Percentiles rank a stretch among this genome's conserved stretches.
Evolutionary conservation across 1,284 basidiomycete genomes (phyloP).

Genomic region (Laetiporus sulphureus): DNA sequence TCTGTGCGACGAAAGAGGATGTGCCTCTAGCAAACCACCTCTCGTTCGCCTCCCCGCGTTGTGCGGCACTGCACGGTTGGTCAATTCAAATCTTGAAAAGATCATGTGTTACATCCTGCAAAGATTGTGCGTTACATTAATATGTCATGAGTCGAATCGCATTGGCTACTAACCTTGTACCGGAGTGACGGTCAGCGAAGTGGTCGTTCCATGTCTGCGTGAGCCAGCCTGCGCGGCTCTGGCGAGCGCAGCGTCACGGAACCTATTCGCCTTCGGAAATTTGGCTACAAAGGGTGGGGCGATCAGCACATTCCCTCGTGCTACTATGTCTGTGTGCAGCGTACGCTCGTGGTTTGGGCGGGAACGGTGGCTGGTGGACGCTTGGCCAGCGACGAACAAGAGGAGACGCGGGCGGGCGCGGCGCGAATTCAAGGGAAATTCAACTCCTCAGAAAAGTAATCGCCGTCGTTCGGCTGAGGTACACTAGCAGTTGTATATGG

Average conservation of each 20-base stretch:
- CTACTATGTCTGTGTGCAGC: slow-evolving; percentile 20
- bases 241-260: slow-evolving; percentile 79
- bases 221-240: slow-evolving; percentile 57
- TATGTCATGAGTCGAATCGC: slow-evolving; percentile 3
- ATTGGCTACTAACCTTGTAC: slow-evolving; percentile 68
- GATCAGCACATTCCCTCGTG: slow-evolving; percentile 4
- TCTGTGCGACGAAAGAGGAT: slow-evolving; percentile 77
- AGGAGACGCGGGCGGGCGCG: slow-evolving; percentile 24
- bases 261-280: slow-evolving; percentile 93
- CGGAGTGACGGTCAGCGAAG: slow-evolving; percentile 91
- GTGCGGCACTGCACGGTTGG: slow-evolving; percentile 73
- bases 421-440: slow-evolving; percentile 1
- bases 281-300: slow-evolving; percentile 55
- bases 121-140: slow-evolving; percentile 5
- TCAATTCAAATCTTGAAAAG: slow-evolving; percentile 74
- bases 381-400: slow-evolving; percentile 28
- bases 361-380: slow-evolving; percentile 15
- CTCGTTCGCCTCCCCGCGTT: slow-evolving; percentile 86
- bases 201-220: slow-evolving; percentile 78
- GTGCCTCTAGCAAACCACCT: slow-evolving; percentile 86
- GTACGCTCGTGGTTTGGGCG: slow-evolving; percentile 20
- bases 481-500: too few species aligned
- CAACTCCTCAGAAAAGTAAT: slow-evolving; percentile 13
- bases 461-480: slow-evolving; percentile 4
- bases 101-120: too few species aligned